A percentile compares a stretch with the other conserved stretches of the same genome.
Conservation (phyloP, 2,329 filamentous ascomycete genomes). For the Xylariaceae sp. region DNA sequence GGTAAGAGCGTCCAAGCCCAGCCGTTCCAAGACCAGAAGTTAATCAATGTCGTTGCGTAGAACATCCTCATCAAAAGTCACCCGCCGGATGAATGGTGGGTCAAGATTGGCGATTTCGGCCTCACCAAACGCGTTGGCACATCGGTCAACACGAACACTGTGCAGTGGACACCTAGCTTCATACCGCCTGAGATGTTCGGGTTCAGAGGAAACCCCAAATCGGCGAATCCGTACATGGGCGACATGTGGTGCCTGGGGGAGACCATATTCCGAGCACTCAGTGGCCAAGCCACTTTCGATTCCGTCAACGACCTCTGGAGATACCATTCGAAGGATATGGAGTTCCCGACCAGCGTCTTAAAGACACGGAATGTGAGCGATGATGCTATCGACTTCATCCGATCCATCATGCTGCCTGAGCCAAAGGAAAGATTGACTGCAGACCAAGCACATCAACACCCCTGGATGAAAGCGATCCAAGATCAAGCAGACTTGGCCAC, state of each 20-base stretch:
- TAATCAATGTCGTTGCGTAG: not conserved
- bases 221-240: not conserved
- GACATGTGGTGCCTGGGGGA: slow-evolving; percentile 5
- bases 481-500: no score
- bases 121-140: slow-evolving; percentile 1
- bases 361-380: not conserved
- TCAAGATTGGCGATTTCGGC: slow-evolving; percentile 3
- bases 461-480: no score
- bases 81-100: slow-evolving; percentile 1
- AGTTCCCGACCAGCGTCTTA: not conserved
- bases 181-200: slow-evolving; percentile 2
- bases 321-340: not conserved
- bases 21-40: no score
- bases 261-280: slow-evolving; percentile 1
- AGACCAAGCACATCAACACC: not conserved
- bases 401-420: not conserved
- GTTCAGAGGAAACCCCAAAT: not conserved
- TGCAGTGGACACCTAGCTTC: not conserved
- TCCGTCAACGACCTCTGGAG: not conserved
- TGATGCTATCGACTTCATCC: not conserved
- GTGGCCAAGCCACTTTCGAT: not conserved
- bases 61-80: slow-evolving; percentile 1
- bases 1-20: no score
- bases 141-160: not conserved
- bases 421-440: not conserved